Evolutionary conservation across 768 basidiomycete genomes (phyloP), one percentile per base, ranked within the genome.

Genomic region (Mycena floridula): DNA sequence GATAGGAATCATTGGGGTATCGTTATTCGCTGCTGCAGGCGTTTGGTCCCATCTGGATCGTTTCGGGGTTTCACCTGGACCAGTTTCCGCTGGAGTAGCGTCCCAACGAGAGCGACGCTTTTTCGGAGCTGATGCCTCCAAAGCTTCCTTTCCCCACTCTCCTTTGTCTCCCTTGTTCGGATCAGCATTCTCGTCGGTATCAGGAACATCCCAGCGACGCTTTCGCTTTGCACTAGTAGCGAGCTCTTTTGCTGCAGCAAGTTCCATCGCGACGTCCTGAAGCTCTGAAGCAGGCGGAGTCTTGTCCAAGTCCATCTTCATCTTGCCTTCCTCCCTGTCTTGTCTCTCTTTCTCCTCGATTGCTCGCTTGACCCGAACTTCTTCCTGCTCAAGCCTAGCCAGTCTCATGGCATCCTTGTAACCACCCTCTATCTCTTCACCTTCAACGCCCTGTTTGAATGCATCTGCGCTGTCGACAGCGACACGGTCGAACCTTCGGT

Each of bases 1-100:
- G 40, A 90, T 90, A 32, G 79, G 82, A 1, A 76, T 73, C 75
- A 86, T 85, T 2, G 85, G 84, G 1, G 64, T 72, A 40, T 89
- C 86, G 12, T 62, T 43, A 15, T 64, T 58, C 5, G 76, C 64
- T 4, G 81, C 70, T 41, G 76, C 74, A 5, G 96, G 93, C 15
- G 91, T 89, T 65, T 96, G 92, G 62, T 99, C 96, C 96, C 95
- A 99, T 41, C 94, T 81, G 23, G 94, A 97, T 40, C 85, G 84
- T 61, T 93, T 94, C 23, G 89, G 87, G 15, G 85, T 80, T 52
- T 89, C 82, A 30, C 72, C 67, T 27, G 66, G 61, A 25, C 59
- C 54, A 44, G 70, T 74, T 45, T 91, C 90, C 4, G 84, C 78
- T 9, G 94, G 92, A 0, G 92, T 81, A 42, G 92, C 91, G 62